Evolutionary conservation across 345 rosid species (phyloP).

Genomic region (Excoecaria agallocha): DNA sequence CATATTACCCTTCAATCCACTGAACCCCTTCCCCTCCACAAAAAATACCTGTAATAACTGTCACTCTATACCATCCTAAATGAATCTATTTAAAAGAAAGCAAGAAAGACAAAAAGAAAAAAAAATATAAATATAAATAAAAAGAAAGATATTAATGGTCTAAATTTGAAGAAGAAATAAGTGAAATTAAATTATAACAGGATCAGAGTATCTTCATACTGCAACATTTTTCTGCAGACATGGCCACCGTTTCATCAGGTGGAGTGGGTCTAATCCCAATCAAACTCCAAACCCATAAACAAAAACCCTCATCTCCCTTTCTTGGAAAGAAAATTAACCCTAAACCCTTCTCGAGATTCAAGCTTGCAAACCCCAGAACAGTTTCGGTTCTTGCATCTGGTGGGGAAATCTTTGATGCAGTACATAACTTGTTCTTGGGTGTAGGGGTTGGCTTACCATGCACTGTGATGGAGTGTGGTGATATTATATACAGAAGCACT

Average conservation of each 20-base stretch:
- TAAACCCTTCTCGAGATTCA: conserved; percentile 31
- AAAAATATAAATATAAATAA: neutral
- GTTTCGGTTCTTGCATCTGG: conserved; percentile 36
- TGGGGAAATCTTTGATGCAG: conserved; percentile 54
- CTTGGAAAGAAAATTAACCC: conserved; percentile 58
- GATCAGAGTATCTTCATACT: neutral
- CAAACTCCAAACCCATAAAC: conserved; percentile 30
- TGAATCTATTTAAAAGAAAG: neutral
- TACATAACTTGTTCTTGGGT: conserved; percentile 71
- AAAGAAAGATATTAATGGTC: conserved; percentile 20
- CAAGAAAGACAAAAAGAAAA: neutral
- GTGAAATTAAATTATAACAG: neutral
- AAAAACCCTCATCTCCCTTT: conserved; percentile 43
- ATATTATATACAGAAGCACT: conserved; percentile 88
- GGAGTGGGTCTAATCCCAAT: conserved; percentile 40
- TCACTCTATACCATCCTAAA: conserved; percentile 2
- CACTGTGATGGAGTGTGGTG: conserved; percentile 98
- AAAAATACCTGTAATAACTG: conserved; percentile 41
- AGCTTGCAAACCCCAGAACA: conserved; percentile 27
- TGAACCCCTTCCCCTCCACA: conserved; percentile 25
- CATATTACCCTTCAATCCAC: conserved; percentile 14
- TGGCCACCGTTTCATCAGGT: conserved; percentile 65
- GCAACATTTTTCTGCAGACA: conserved; percentile 22
- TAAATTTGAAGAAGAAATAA: conserved; percentile 17
- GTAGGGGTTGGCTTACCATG: conserved; percentile 98